Conservation (phyloP, 495 filamentous ascomycete genomes). For the Aspergillus haitiensis region DNA sequence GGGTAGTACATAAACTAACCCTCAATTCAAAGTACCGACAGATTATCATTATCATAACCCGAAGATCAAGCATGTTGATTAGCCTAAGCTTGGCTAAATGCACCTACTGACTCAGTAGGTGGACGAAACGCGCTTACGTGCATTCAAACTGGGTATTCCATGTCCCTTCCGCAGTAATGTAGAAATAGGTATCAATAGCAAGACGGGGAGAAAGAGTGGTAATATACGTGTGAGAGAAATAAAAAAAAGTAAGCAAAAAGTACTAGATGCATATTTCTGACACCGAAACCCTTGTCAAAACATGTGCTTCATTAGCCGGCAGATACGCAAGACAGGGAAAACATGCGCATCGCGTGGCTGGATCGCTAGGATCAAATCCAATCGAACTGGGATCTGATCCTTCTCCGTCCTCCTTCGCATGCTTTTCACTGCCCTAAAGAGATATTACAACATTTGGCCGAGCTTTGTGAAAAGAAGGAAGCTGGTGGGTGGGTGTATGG, state of each 20-base stretch:
- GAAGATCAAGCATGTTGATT: slow-evolving; percentile 3
- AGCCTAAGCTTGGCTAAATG: neutral
- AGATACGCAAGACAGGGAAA: neutral
- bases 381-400: slow-evolving; percentile 14
- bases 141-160: slow-evolving; percentile 1
- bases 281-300: slow-evolving; percentile 2
- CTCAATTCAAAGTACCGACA: slow-evolving; percentile 2
- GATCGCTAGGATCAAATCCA: slow-evolving; percentile 14
- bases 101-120: neutral
- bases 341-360: slow-evolving; percentile 16
- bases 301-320: slow-evolving; percentile 17
- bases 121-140: slow-evolving; percentile 16
- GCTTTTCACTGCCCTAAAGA: too few relatives aligned
- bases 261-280: neutral
- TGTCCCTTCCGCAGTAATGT: neutral
- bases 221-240: too few relatives aligned
- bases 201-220: neutral
- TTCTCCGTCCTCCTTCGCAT: neutral
- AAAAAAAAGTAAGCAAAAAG: slow-evolving; percentile 1
- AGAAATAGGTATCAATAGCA: neutral
- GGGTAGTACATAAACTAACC: neutral
- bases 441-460: too few relatives aligned
- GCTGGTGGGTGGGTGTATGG: neutral
- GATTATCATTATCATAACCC: slow-evolving; percentile 9
- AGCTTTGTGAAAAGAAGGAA: neutral